Evolutionary conservation across 1,284 basidiomycete genomes (phyloP), one percentile per base, ranked within the genome.

Genomic region (Meira nashicola): DNA sequence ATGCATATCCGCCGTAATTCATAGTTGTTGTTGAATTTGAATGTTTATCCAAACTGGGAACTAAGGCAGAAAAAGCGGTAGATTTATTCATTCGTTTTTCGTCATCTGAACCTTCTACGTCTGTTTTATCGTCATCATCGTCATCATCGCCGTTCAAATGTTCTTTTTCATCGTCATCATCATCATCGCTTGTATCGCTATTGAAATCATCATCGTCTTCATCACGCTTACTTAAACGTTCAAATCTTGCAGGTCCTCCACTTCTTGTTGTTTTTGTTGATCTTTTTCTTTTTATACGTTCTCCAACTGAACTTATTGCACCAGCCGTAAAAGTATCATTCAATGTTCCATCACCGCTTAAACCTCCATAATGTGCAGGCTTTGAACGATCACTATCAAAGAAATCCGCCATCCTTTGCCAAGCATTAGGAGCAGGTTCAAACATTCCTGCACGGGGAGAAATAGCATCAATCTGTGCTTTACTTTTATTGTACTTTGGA

Each of bases 161-260:
- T 11, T 54, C 55, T 14, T 57, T 23, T 8, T 48, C 46, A 48
- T 48, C 46, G 21, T 48, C 46, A 48, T 48, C 46, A 48, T 25
- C 39, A 33, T 28, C 54, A 33, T 48, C 33, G 15, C 51, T 28
- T 57, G 43, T 28, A 25, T 23, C 23, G 21, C 46, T 48, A 6
- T 23, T 25, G n/a, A n/a, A 12, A 23, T 48, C 46, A 43, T 43
- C 40, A 5, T 15, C 14, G 25, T 59, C 59, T 11, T 58, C 47
- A 19, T 58, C 51, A 12, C 55, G 47, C 37, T 59, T 65, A 49
- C 57, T 38, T 14, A 70, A 51, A 5, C 63, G 63, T 15, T 63
- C 44, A 44, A 73, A 73, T 52, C 63, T 64, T 46, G 71, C 71
- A 1, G 71, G 71, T 14, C 58, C 62, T 37, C 63, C 60, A n/a